Conservation (phyloP, 1,284 basidiomycete genomes). For the Irpex lacteus region DNA sequence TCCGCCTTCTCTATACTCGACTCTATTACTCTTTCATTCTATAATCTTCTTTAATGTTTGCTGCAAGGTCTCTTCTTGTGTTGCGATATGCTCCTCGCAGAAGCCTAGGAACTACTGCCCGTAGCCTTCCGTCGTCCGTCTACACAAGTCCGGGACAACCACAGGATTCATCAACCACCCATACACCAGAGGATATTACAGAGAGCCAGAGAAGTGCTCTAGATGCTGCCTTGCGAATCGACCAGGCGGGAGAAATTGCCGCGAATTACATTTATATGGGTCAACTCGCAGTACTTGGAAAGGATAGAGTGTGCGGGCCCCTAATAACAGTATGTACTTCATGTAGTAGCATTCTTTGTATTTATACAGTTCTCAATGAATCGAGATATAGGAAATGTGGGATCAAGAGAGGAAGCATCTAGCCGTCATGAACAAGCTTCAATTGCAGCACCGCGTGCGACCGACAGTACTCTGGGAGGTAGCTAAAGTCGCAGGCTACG, state of each 20-base stretch:
- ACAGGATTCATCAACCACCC: constrained; percentile 36
- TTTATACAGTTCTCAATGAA: neutral
- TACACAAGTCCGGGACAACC: constrained; percentile 35
- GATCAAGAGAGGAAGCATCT: constrained; percentile 94
- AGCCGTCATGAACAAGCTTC: constrained; percentile 79
- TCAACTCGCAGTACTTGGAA: constrained; percentile 70
- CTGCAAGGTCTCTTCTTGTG: neutral
- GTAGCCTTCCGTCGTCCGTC: constrained; percentile 24
- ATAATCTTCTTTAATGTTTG: neutral
- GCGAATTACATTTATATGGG: constrained; percentile 93
- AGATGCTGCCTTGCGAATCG: constrained; percentile 74
- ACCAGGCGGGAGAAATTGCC: constrained; percentile 91
- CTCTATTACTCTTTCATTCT: neutral
- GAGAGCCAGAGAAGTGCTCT: constrained; percentile 47
- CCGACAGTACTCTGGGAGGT: constrained; percentile 84
- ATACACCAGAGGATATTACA: constrained; percentile 49
- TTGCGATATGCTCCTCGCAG: neutral
- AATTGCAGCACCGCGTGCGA: constrained; percentile 79
- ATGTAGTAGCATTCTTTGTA: neutral
- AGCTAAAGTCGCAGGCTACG: constrained; percentile 84
- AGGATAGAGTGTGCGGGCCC: constrained; percentile 57
- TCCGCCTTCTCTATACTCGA: neutral
- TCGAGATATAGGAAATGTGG: constrained; percentile 82
- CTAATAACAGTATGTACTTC: constrained; percentile 35
- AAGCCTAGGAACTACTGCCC: constrained; percentile 5